These are phyloP conservation scores for Pythium grandisporangium DNA, from an alignment of 352 stramenopile genomes.

Conservation along the genomic window DNA sequence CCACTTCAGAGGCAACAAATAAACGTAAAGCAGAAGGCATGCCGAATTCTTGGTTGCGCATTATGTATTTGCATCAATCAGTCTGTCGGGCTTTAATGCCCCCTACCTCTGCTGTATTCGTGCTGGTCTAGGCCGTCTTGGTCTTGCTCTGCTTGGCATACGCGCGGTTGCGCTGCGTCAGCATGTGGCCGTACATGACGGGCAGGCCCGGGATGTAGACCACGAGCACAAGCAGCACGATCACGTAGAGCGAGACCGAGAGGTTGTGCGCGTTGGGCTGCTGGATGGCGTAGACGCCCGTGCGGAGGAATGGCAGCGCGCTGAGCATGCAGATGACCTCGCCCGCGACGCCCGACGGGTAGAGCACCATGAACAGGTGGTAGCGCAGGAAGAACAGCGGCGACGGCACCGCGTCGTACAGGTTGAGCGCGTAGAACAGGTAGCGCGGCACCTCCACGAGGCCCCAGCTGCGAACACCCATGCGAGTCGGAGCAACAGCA, in stretches of 20 bases:
- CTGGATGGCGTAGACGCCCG: slow-evolving; percentile 58
- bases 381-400: slow-evolving; percentile 97
- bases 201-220: slow-evolving; percentile 69
- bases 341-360: slow-evolving; percentile 93
- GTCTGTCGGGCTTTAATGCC: too few species aligned
- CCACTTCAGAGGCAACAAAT: too few species aligned
- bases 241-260: slow-evolving; percentile 57
- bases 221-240: slow-evolving; percentile 60
- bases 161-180: slow-evolving; percentile 73
- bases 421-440: slow-evolving; percentile 95
- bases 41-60: too few species aligned
- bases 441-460: slow-evolving; percentile 94
- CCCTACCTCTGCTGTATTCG: too few species aligned
- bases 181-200: slow-evolving; percentile 84
- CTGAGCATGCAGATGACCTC: slow-evolving; percentile 76
- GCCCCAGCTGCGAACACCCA: slow-evolving; percentile 81
- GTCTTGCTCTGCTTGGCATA: slow-evolving; percentile 78
- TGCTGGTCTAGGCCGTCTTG: slow-evolving; percentile 27
- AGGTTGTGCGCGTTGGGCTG: slow-evolving; percentile 75
- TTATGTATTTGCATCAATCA: too few species aligned
- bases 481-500: too few species aligned
- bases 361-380: slow-evolving; percentile 97
- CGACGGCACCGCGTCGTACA: slow-evolving; percentile 90
- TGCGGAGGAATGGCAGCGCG: slow-evolving; percentile 41
- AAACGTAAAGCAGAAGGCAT: too few species aligned